A percentile compares a stretch with the other conserved stretches of the same genome.
These are phyloP conservation scores for Phytophthora europaea DNA, from an alignment of 352 stramenopile genomes.

Conservation along the genomic window DNA sequence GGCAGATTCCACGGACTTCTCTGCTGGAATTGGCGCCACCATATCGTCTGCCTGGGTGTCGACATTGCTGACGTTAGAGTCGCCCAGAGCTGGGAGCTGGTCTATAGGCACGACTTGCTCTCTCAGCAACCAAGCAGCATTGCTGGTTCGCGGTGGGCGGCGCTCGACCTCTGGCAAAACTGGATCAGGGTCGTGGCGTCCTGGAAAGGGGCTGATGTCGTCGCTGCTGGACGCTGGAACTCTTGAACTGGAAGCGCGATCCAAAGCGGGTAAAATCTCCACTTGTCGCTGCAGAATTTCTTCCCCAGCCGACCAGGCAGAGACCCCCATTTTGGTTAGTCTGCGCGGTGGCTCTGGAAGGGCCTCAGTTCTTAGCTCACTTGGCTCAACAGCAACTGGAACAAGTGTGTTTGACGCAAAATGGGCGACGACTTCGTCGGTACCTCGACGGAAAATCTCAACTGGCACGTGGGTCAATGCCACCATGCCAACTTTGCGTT, in stretches of 20 bases:
- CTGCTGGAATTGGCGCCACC: background rate
- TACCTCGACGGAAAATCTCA: constrained; percentile 35
- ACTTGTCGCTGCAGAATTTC: constrained; percentile 37
- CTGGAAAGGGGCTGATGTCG: constrained; percentile 29
- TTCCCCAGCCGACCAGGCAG: constrained; percentile 26
- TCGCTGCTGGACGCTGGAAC: constrained; percentile 9
- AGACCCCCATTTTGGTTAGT: constrained; percentile 14
- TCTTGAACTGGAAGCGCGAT: constrained; percentile 9
- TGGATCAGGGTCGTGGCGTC: constrained; percentile 16
- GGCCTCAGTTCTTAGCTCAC: constrained; percentile 16
- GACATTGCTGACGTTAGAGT: background rate
- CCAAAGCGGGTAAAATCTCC: constrained; percentile 35
- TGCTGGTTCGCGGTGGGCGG: constrained; percentile 9
- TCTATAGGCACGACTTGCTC: constrained; percentile 16
- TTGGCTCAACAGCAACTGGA: constrained; percentile 13
- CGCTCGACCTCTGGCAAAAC: constrained; percentile 6
- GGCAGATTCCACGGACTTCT: constrained; percentile 1
- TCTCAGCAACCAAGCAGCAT: constrained; percentile 18
- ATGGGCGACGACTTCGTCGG: constrained; percentile 21
- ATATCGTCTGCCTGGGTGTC: background rate
- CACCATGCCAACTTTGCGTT: constrained; percentile 28
- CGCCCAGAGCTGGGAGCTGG: constrained; percentile 1
- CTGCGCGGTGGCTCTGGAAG: constrained; percentile 14
- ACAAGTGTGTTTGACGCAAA: constrained; percentile 29
- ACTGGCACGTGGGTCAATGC: constrained; percentile 29